These are phyloP conservation scores for Dactylonectria macrodidyma DNA, from an alignment of 2,329 filamentous ascomycete species.

Conservation along the genomic window DNA sequence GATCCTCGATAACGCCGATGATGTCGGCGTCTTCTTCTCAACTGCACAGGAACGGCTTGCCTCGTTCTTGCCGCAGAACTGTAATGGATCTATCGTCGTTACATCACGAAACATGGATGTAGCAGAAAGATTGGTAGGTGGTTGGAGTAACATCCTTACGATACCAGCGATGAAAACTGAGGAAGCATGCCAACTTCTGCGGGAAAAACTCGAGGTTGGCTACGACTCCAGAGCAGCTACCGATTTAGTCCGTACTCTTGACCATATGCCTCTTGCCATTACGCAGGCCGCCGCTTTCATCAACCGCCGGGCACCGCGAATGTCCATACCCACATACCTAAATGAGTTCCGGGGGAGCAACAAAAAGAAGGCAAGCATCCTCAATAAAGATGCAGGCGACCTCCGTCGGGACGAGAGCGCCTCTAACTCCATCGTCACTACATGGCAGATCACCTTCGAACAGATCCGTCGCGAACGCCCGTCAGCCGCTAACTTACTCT, in stretches of 20 bases:
- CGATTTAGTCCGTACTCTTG: background rate
- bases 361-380: background rate
- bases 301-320: background rate
- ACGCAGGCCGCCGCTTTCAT: conserved; percentile 14
- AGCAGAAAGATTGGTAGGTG: background rate
- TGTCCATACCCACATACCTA: background rate
- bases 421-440: background rate
- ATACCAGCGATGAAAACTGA: conserved; percentile 5
- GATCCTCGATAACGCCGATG: conserved; percentile 20
- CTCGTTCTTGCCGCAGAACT: conserved; percentile 1
- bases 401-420: background rate
- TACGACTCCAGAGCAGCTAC: background rate
- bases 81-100: conserved; percentile 11
- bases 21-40: conserved; percentile 10
- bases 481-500: background rate
- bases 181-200: background rate
- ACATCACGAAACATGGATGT: conserved; percentile 4
- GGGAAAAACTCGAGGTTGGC: background rate
- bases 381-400: background rate
- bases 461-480: background rate
- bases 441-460: background rate
- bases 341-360: background rate
- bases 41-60: background rate
- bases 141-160: background rate
- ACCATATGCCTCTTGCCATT: conserved; percentile 18